Percentiles rank a stretch among this genome's conserved stretches.
phyloP scores from a whole-genome alignment of 257 asterid species.

The Capsicum chinense region DNA sequence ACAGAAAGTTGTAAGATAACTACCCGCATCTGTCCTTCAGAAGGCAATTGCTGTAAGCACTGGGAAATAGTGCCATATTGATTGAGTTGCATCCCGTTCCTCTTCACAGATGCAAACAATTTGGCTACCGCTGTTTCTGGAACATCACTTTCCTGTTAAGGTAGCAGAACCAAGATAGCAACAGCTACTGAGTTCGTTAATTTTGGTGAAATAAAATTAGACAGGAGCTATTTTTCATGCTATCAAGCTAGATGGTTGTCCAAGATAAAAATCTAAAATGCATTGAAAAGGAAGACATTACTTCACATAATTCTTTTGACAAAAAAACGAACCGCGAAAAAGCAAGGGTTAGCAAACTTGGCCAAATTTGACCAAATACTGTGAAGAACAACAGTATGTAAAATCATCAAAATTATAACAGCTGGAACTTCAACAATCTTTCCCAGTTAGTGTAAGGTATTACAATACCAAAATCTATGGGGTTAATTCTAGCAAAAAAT shows the following conservation, averaged over 20 bases:
- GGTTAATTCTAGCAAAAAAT: conserved; percentile 17
- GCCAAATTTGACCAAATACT: background rate
- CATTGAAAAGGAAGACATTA: background rate
- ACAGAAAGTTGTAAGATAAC: background rate
- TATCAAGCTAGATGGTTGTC: conserved; percentile 18
- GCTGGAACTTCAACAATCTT: background rate
- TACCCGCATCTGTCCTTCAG: conserved; percentile 92
- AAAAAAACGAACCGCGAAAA: background rate
- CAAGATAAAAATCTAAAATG: background rate
- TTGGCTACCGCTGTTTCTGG: conserved; percentile 91
- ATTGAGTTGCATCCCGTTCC: conserved; percentile 51
- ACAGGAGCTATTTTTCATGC: conserved; percentile 23
- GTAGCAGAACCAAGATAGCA: conserved; percentile 27
- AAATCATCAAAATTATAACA: background rate
- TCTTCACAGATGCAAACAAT: conserved; percentile 78
- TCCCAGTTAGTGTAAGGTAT: background rate
- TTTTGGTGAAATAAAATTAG: conserved; percentile 18
- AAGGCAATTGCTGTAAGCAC: conserved; percentile 85
- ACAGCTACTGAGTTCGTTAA: conserved; percentile 23
- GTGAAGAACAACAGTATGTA: background rate
- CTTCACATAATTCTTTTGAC: background rate
- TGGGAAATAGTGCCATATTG: conserved; percentile 62
- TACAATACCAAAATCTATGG: background rate
- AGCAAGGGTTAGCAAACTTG: background rate
- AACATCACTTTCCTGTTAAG: conserved; percentile 72